Base-by-base conservation (phyloP, 2,329 filamentous ascomycete species). In the Xylaria sp. region DNA sequence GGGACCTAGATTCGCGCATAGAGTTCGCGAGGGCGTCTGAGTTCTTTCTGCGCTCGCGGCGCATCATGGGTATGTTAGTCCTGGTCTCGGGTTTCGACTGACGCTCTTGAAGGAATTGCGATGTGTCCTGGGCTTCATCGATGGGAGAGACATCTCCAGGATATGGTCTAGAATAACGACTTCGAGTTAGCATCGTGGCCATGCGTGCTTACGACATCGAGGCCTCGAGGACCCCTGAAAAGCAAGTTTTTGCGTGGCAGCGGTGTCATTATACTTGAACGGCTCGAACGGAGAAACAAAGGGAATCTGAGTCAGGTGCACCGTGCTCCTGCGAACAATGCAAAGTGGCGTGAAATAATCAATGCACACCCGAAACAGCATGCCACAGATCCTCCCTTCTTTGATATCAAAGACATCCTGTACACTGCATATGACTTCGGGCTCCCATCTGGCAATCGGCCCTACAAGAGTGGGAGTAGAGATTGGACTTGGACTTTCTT, bases 61-160 rank as follows among this genome's bases (percentile, higher is more conserved):
- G 86, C 82, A 87, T 83, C 74, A 79, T 84, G 25, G 86, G 84
- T 63, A 88, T 87, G 67, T 83, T 85, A 70, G 80, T 84, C 58
- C 78, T 80, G 59, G 73, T 23, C 34, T 74, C 72, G n/a, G 52
- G 74, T 41, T 73, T 78, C 32, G 72, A 41, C 62, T 69, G 70
- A 56, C 74, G 71, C 50, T 75, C 70, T 66, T 73, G 65, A 50
- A 70, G 68, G 54, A 71, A 63, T 67, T 81, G 81, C 72, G 78
- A 78, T 75, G 80, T 75, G 63, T 81, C 80, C 64, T 78, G 76
- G 25, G 77, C 75, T 68, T 85, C 85, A 62, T 88, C 85, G 46
- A 88, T 84, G 34, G 87, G 87, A 41, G 87, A 88, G 64, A 88
- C 85, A 74, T 86, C 82, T 65, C 77, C 78, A 60, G 72, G 71